Conservation (phyloP, 2,329 filamentous ascomycete genomes). For the Tympanopsis confertula region DNA sequence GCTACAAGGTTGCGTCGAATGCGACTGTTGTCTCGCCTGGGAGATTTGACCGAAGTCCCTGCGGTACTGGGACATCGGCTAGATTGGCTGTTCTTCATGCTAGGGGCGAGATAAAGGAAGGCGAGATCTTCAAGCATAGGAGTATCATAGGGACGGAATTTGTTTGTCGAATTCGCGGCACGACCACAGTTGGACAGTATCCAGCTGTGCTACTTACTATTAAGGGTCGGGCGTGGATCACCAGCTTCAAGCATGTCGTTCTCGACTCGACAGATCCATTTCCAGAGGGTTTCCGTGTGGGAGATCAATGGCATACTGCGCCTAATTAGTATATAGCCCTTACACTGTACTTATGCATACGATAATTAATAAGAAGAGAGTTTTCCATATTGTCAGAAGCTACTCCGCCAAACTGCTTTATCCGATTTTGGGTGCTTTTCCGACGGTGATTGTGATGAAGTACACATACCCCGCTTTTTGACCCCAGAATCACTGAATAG, state of each 20-base stretch:
- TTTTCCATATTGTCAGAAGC: too few species aligned
- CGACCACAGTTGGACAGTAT: constrained; percentile 22
- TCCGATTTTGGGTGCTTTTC: too few species aligned
- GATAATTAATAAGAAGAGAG: too few species aligned
- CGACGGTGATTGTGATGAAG: too few species aligned
- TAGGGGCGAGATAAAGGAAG: constrained; percentile 20
- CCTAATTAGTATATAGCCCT: too few species aligned
- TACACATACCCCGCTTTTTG: too few species aligned
- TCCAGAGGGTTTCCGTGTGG: constrained; percentile 23
- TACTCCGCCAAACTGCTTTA: too few species aligned
- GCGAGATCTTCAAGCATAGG: constrained; percentile 21
- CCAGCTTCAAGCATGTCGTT: constrained; percentile 26
- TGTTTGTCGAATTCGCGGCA: constrained; percentile 20
- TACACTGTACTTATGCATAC: too few species aligned
- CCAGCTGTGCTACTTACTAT: constrained; percentile 25
- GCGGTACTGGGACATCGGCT: constrained; percentile 30
- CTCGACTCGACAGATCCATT: constrained; percentile 30
- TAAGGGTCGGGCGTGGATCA: constrained; percentile 32
- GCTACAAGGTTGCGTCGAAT: constrained; percentile 19
- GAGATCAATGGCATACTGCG: constrained; percentile 2
- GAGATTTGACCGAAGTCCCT: constrained; percentile 31
- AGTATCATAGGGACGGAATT: constrained; percentile 32
- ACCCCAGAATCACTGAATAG: too few species aligned
- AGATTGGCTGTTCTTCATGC: constrained; percentile 29
- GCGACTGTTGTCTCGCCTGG: constrained; percentile 30